phyloP scores from a whole-genome alignment of 78 protist genomes.

The Dictyostelium intermedium region DNA sequence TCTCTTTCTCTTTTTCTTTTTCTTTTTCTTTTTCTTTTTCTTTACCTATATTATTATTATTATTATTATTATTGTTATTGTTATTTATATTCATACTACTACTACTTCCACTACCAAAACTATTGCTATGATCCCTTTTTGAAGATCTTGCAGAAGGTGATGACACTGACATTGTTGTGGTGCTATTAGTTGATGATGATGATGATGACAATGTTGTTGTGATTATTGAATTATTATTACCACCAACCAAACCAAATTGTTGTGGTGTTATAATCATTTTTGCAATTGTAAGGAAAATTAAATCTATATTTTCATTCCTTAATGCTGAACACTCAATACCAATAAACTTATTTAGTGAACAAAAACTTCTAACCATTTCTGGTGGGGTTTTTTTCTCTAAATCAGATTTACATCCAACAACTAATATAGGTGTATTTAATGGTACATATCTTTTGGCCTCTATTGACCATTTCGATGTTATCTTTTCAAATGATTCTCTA shows the following conservation, averaged over 20 bases:
- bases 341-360: neutral
- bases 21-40: neutral
- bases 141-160: neutral
- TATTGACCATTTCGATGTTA: conserved; percentile 11
- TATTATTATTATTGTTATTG: neutral
- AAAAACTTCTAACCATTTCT: conserved; percentile 25
- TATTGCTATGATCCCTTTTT: neutral
- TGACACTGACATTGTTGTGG: neutral
- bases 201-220: too few species aligned
- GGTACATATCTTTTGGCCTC: conserved; percentile 39
- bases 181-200: neutral
- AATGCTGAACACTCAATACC: conserved; percentile 61
- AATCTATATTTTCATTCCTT: conserved; percentile 48
- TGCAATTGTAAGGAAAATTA: neutral
- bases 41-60: neutral
- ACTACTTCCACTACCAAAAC: neutral
- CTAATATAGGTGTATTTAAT: conserved; percentile 9
- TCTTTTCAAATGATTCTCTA: conserved; percentile 55
- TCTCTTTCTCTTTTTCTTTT: too few species aligned
- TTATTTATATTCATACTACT: neutral
- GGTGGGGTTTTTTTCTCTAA: neutral
- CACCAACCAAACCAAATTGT: neutral
- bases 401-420: conserved; percentile 66
- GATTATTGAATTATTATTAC: neutral
- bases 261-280: neutral